phyloP scores from a whole-genome alignment of 306 rosid species.

The Cercis canadensis region DNA sequence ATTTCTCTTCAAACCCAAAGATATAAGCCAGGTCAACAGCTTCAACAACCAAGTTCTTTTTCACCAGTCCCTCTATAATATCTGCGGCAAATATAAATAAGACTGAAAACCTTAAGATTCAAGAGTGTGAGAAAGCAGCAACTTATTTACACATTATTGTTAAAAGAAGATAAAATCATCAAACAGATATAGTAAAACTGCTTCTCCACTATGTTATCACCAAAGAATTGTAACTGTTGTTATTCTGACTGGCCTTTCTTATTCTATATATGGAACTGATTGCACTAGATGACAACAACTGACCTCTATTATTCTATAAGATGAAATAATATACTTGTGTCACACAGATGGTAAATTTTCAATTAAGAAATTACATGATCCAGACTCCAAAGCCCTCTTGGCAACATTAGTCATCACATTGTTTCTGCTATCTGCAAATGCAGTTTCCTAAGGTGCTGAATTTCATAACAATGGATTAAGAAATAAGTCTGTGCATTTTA shows the following conservation, averaged over 20 bases:
- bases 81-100: constrained; percentile 44
- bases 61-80: constrained; percentile 52
- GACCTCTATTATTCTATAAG: background rate
- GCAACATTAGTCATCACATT: constrained; percentile 2
- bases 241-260: background rate
- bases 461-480: background rate
- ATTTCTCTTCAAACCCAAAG: constrained; percentile 62
- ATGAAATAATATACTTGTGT: constrained; percentile 1
- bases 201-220: background rate
- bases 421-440: background rate
- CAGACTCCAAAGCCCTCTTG: background rate
- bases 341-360: background rate
- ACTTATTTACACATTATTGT: constrained; percentile 14
- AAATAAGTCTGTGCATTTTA: too few relatives aligned
- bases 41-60: constrained; percentile 47
- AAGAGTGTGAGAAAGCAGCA: constrained; percentile 27
- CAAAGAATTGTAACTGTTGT: background rate
- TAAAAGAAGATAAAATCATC: background rate
- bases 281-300: background rate
- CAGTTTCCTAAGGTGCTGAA: background rate
- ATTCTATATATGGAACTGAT: constrained; percentile 2
- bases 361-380: background rate
- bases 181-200: background rate
- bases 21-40: constrained; percentile 60
- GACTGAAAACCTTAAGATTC: constrained; percentile 11